Conservation (phyloP, 2,329 filamentous ascomycete genomes). For the Ophiocordyceps camponoti-leonardi region DNA sequence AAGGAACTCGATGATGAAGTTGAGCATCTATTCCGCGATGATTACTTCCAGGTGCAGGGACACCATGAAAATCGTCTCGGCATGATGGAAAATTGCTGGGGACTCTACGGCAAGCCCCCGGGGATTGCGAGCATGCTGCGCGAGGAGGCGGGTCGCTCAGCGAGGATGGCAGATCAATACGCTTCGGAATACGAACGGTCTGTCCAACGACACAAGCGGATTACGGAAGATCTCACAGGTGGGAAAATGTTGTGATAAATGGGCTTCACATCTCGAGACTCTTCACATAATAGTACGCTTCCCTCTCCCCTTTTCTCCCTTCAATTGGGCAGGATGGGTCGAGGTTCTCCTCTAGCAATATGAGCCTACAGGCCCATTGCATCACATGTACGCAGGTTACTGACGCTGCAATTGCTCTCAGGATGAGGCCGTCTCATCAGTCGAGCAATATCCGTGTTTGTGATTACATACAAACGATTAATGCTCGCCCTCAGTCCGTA, state of each 20-base stretch:
- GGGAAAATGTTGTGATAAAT: conserved; percentile 32
- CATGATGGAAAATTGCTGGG: conserved; percentile 33
- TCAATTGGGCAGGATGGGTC: too few species aligned
- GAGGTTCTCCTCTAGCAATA: too few species aligned
- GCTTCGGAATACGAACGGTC: conserved; percentile 26
- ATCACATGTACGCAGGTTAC: too few species aligned
- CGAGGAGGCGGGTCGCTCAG: conserved; percentile 14
- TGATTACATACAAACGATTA: too few species aligned
- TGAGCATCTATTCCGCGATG: conserved; percentile 57
- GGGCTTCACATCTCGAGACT: too few species aligned
- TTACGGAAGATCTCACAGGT: conserved; percentile 42
- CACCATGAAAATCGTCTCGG: conserved; percentile 12
- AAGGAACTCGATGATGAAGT: conserved; percentile 57
- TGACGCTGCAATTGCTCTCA: too few species aligned
- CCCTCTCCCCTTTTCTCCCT: too few species aligned
- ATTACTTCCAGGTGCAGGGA: conserved; percentile 28
- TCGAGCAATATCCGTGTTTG: too few species aligned
- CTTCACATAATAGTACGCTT: too few species aligned
- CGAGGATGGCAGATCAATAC: conserved; percentile 17
- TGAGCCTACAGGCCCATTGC: too few species aligned
- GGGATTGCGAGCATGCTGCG: conserved; percentile 27
- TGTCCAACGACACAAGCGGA: conserved; percentile 32
- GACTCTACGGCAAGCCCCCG: conserved; percentile 25
- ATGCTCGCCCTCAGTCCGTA: too few species aligned
- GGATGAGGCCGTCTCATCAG: too few species aligned